Conservation (phyloP, 1,284 basidiomycete species). For the Papiliotrema flavescens region DNA sequence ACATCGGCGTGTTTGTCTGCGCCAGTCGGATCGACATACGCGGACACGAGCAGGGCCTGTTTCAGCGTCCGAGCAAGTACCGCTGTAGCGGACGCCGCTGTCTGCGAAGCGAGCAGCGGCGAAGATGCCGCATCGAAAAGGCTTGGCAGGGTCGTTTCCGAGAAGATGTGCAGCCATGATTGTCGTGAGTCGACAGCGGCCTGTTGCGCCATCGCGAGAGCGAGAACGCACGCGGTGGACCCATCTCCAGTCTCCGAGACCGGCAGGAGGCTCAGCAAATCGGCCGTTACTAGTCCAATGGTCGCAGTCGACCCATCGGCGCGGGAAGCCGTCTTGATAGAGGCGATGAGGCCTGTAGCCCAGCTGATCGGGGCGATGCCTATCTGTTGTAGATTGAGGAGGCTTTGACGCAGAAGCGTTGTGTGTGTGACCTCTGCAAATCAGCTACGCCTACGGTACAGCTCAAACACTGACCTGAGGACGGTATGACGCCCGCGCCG, state of each 20-base stretch:
- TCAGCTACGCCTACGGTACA: background rate
- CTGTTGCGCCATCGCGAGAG: background rate
- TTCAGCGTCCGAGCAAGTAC: slow-evolving; percentile 1
- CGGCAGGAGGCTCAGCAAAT: background rate
- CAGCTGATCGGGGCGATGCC: no score
- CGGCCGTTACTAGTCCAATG: background rate
- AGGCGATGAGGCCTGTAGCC: background rate
- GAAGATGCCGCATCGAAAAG: background rate
- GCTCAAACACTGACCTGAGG: slow-evolving; percentile 4
- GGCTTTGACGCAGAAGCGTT: no score
- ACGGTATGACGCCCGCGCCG: slow-evolving; percentile 9
- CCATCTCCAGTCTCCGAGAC: background rate
- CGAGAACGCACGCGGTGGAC: background rate
- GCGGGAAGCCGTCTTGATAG: background rate
- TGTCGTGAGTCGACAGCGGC: background rate
- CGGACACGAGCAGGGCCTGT: slow-evolving; percentile 1
- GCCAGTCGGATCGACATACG: background rate
- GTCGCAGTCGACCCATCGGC: background rate
- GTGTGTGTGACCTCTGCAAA: no score
- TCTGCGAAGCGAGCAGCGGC: background rate
- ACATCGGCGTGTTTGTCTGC: slow-evolving; percentile 5
- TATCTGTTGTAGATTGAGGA: no score
- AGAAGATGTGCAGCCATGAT: background rate
- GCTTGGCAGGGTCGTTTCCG: background rate
- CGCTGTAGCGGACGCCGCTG: background rate